Evolutionary conservation across 768 basidiomycete species (phyloP), one percentile per base, ranked within the genome.

Genomic region (Cystofilobasidium bisporidii): DNA sequence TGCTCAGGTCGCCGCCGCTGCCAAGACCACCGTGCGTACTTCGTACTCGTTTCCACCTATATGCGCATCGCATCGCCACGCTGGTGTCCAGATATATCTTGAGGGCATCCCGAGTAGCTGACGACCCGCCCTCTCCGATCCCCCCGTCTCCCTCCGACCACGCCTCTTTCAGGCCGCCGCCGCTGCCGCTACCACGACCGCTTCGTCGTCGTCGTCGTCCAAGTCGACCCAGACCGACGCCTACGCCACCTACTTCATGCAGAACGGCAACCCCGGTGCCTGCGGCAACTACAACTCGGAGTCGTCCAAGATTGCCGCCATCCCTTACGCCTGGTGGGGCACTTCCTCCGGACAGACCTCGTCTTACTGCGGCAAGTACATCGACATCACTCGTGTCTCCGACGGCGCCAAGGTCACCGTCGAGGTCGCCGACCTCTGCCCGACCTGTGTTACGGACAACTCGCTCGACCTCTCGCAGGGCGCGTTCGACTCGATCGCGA

Each of bases 251-350:
- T 83, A 72, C 78, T 90, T 82, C 61, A 9, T 55, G 2, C 67
- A 68, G 28, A 61, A 53, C 18, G 67, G 67, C n/a, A 59, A 57
- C 55, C 61, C 67, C 38, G 67, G 67, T 22, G 87, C 89, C 9
- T 96, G 93, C 76, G 93, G 92, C 55, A 71, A 63, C 36, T 73
- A 78, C 40, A 75, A 84, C 81, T 66, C 73, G 2, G 92, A 94
- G 77, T 72, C 18, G 32, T 75, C 71, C 65, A 70, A 73, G 67
- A 74, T 80, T 65, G 75, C 78, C 71, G 80, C 80, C 59, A 75
- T 81, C 63, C 85, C 89, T 75, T 73, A 76, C 53, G 72, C 74
- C 48, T 64, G 45, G 43, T 69, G 63, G 62, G 68, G 63, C 20
- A 80, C 81, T 41, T 86, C 85, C 75, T 84, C 83, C 24, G 76